These are phyloP conservation scores for Yamadazyma membranifaciens DNA, from an alignment of 1,139 yeast genomes.

Conservation along the genomic window DNA sequence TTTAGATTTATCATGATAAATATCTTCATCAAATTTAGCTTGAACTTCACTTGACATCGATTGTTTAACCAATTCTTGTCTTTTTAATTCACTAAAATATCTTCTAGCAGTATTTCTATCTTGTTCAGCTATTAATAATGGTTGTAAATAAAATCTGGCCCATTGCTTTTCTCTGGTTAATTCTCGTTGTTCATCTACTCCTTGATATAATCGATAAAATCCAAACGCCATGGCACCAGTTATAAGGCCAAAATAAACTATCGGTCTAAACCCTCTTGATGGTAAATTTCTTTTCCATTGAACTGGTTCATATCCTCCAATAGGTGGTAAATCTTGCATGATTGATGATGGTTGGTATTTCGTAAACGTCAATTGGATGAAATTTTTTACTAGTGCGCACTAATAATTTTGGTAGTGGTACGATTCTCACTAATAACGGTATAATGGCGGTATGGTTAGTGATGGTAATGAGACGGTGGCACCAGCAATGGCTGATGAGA, in stretches of 20 bases:
- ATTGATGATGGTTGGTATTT: conserved; percentile 11
- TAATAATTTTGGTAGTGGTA: background rate
- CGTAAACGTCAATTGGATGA: conserved; percentile 16
- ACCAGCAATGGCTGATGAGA: too few species aligned
- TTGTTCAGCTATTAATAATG: conserved; percentile 76
- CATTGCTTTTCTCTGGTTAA: conserved; percentile 73
- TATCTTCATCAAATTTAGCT: conserved; percentile 43
- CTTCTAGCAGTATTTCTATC: conserved; percentile 81
- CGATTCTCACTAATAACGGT: background rate
- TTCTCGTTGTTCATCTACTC: conserved; percentile 77
- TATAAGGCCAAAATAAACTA: conserved; percentile 64
- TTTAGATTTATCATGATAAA: conserved; percentile 47
- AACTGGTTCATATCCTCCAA: conserved; percentile 80
- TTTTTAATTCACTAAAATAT: conserved; percentile 60
- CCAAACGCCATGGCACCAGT: conserved; percentile 69
- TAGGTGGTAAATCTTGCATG: conserved; percentile 85
- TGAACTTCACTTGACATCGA: conserved; percentile 40
- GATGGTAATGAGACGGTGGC: too few species aligned
- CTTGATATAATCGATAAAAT: conserved; percentile 63
- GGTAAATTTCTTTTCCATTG: conserved; percentile 92
- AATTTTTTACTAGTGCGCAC: conserved; percentile 10
- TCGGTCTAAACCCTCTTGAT: conserved; percentile 79
- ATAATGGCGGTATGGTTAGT: background rate
- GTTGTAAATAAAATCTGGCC: conserved; percentile 74
- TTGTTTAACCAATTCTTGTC: conserved; percentile 58